A percentile compares a stretch with the other conserved stretches of the same genome.
Conservation (phyloP, 2,329 filamentous ascomycete genomes). For the Bipolaris cookei region DNA sequence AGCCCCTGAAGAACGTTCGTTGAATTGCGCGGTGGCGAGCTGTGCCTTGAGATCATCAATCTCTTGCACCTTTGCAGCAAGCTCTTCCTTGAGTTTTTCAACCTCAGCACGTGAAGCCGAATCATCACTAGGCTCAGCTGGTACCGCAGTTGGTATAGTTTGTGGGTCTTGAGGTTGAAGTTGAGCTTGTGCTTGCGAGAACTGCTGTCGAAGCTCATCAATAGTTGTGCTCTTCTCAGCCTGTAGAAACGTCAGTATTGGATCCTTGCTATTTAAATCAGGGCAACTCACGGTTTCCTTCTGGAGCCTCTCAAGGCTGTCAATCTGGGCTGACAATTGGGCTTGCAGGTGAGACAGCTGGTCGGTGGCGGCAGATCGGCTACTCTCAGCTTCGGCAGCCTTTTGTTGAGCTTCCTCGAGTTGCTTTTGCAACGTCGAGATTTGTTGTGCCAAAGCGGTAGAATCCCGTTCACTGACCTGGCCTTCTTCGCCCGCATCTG, state of each 20-base stretch:
- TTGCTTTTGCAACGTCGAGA: conserved; percentile 46
- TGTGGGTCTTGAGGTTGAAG: conserved; percentile 26
- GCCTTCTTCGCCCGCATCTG: conserved; percentile 55
- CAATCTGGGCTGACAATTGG: conserved; percentile 61
- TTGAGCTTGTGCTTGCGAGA: conserved; percentile 38
- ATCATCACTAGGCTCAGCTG: conserved; percentile 9
- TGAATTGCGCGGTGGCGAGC: conserved; percentile 33
- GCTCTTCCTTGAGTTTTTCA: conserved; percentile 43
- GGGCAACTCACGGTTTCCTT: conserved; percentile 57
- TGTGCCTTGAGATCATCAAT: conserved; percentile 53
- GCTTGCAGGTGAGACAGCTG: conserved; percentile 45
- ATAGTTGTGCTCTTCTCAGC: conserved; percentile 51
- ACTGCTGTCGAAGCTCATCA: conserved; percentile 42
- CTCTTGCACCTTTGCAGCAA: conserved; percentile 54
- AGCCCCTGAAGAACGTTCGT: conserved; percentile 3
- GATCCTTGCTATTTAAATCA: background rate
- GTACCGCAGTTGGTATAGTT: conserved; percentile 15
- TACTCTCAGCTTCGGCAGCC: conserved; percentile 40
- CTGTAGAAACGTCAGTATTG: conserved; percentile 31
- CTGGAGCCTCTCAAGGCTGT: conserved; percentile 69
- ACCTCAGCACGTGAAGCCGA: conserved; percentile 24
- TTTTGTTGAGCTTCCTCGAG: conserved; percentile 42
- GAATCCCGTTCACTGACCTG: conserved; percentile 49
- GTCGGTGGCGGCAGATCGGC: conserved; percentile 48
- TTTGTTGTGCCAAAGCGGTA: conserved; percentile 38